These are phyloP conservation scores for Inonotus obliquus DNA, from an alignment of 1,284 basidiomycete species.

Conservation along the genomic window DNA sequence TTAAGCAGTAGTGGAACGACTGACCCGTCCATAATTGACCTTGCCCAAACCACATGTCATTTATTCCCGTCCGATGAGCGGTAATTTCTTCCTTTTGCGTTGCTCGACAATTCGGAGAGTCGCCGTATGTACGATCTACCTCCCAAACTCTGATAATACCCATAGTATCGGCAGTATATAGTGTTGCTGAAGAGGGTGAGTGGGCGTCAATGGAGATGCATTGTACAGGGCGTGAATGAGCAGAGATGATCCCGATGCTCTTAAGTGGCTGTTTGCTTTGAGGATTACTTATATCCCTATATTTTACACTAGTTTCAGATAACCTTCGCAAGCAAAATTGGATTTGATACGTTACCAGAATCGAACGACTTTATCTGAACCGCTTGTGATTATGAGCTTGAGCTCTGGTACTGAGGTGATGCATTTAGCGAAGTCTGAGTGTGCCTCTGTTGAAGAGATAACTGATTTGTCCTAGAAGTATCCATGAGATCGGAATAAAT, in stretches of 20 bases:
- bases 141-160: conserved; percentile 77
- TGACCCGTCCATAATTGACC: conserved; percentile 83
- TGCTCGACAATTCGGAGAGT: conserved; percentile 47
- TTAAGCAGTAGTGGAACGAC: conserved; percentile 14
- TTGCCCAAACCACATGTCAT: conserved; percentile 59
- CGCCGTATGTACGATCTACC: conserved; percentile 44
- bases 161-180: conserved; percentile 86
- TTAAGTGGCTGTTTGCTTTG: conserved; percentile 41
- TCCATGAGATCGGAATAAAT: background rate
- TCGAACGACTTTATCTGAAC: conserved; percentile 87
- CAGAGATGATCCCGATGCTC: conserved; percentile 60
- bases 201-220: conserved; percentile 47
- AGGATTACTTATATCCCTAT: conserved; percentile 59
- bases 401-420: conserved; percentile 65
- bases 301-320: background rate
- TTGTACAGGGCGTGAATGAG: conserved; percentile 71
- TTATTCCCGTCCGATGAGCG: conserved; percentile 78
- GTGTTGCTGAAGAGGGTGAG: conserved; percentile 40
- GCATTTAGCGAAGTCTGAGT: conserved; percentile 85
- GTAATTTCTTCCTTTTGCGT: conserved; percentile 53
- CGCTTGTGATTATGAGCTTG: conserved; percentile 74
- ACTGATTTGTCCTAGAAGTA: conserved; percentile 55
- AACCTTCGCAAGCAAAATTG: background rate
- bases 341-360: conserved; percentile 61
- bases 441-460: conserved; percentile 71